These are phyloP conservation scores for Croton laevigatus DNA, from an alignment of 441 rosid genomes.

Conservation along the genomic window DNA sequence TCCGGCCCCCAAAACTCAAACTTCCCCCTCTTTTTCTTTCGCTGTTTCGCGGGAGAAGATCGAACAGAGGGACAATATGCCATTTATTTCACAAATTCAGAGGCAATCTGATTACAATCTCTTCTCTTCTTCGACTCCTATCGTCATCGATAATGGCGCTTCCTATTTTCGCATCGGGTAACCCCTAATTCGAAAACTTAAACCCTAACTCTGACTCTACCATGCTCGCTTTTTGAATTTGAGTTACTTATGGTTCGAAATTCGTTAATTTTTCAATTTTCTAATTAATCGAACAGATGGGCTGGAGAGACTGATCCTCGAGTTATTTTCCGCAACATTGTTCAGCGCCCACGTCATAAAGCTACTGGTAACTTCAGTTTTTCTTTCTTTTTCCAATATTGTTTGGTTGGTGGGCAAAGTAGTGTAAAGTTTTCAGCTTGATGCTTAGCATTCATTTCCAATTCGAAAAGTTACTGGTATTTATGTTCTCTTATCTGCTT, in stretches of 20 bases:
- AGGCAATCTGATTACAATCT: constrained; percentile 72
- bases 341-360: constrained; percentile 95
- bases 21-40: neutral
- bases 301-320: constrained; percentile 95
- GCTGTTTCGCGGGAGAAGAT: neutral
- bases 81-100: constrained; percentile 51
- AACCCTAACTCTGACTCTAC: constrained; percentile 30
- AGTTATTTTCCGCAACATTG: constrained; percentile 84
- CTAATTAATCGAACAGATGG: constrained; percentile 51
- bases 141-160: constrained; percentile 96
- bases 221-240: neutral
- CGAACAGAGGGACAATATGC: constrained; percentile 34
- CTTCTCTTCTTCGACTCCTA: constrained; percentile 64
- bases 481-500: neutral
- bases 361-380: constrained; percentile 48
- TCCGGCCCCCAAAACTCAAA: neutral
- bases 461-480: neutral
- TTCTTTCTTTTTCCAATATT: neutral
- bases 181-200: neutral
- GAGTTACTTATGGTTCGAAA: neutral
- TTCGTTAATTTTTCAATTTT: neutral
- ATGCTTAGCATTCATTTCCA: neutral
- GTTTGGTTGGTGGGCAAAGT: neutral
- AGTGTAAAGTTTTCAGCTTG: neutral
- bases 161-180: constrained; percentile 96